Base-by-base conservation (phyloP, 2,329 filamentous ascomycete species). In the Fusarium lateritium region DNA sequence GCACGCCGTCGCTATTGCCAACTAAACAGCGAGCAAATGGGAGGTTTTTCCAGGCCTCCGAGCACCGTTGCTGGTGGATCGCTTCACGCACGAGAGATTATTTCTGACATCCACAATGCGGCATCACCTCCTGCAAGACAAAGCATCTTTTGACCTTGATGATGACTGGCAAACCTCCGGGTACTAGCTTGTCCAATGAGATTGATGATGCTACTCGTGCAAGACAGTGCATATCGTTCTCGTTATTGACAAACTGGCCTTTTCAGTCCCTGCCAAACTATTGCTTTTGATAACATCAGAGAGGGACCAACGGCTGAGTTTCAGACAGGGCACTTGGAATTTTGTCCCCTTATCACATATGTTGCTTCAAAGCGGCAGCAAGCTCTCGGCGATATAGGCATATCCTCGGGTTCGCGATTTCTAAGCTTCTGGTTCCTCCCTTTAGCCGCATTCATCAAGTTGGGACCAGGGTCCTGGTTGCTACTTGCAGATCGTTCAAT, bases 31-130 rank as follows among this genome's bases (percentile, higher is more conserved):
- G 24, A 66, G 56, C 75, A 74, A 77, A 76, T 76, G 56, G 67
- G 75, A 71, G 68, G 62, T 52, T 75, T 70, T 76, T 67, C 75
- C 75, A 76, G 65, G 61, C 70, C 58, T 74, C 67, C 74, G 74
- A 69, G 40, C 59, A 62, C 65, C 56, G 60, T 61, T 69, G 64
- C 61, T 67, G 60, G 70, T 75, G 70, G 73, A 72, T 63, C 67
- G 54, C 56, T 57, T 60, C 51, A 59, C 67, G 72, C 65, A 70
- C 70, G 75, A 76, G 73, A 73, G 67, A 77, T 75, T 67, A 73
- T 71, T 75, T 72, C 64, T 57, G 69, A 71, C 73, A 73, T 72
- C 67, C 68, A 59, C 58, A 53, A 62, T 66, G 56, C 54, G 51
- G 49, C 61, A 50, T 73, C 51, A 15, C 40, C 40, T 51, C 14